Conservation (phyloP, 2,329 filamentous ascomycete species). For the Aureobasidium sp. region DNA sequence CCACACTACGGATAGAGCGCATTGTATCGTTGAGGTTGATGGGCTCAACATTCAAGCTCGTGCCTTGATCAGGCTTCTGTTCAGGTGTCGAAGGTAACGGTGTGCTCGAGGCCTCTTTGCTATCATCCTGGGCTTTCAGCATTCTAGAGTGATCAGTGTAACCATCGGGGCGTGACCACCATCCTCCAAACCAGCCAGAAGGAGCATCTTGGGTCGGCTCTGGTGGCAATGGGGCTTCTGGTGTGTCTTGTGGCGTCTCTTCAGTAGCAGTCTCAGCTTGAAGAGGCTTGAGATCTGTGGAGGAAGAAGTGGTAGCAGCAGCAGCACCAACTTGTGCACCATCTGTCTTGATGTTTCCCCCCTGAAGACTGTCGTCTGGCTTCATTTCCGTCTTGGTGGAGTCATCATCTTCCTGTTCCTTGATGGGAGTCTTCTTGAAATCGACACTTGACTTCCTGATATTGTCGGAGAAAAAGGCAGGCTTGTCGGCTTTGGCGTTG, state of each 20-base stretch:
- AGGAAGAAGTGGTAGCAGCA: not conserved
- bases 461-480: constrained; percentile 12
- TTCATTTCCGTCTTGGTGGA: constrained; percentile 13
- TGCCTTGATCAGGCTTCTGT: constrained; percentile 7
- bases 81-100: constrained; percentile 30
- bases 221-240: constrained; percentile 33
- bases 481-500: constrained; percentile 20
- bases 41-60: not conserved
- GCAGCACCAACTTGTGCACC: constrained; percentile 17
- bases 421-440: not conserved
- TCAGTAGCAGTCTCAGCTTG: not conserved
- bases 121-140: constrained; percentile 21
- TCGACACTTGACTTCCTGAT: constrained; percentile 10
- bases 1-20: not conserved
- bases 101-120: constrained; percentile 31
- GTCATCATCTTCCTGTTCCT: not conserved
- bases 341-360: constrained; percentile 15
- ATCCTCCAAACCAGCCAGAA: constrained; percentile 32
- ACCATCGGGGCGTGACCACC: constrained; percentile 44
- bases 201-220: constrained; percentile 26
- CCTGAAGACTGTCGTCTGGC: not conserved
- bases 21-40: constrained; percentile 7
- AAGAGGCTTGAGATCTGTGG: not conserved
- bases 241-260: not conserved
- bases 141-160: constrained; percentile 31